A percentile compares a stretch with the other conserved stretches of the same genome.
phyloP scores from a whole-genome alignment of 352 stramenopile species.

The Elongisporangium anandrum region DNA sequence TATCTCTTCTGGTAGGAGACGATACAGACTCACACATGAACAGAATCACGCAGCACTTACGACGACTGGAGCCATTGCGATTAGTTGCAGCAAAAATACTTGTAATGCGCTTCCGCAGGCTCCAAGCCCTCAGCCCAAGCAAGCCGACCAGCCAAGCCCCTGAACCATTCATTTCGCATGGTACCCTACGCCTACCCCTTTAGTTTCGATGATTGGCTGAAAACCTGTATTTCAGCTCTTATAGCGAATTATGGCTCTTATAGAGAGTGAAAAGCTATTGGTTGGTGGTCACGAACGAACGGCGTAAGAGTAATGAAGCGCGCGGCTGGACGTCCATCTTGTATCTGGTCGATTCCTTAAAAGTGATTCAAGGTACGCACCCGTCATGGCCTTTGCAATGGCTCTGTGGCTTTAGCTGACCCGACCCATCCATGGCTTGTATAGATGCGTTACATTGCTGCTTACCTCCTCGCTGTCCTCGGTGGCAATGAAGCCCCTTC shows the following conservation, averaged over 20 bases:
- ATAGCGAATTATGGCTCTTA: conserved; percentile 18
- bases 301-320: conserved; percentile 4
- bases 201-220: conserved; percentile 32
- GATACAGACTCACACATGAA: conserved; percentile 3
- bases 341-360: conserved; percentile 89
- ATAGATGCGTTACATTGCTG: conserved; percentile 97
- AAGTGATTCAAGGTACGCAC: conserved; percentile 88
- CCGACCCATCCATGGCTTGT: neutral
- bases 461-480: conserved; percentile 95
- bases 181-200: neutral
- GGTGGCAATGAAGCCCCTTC: conserved; percentile 88
- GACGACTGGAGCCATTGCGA: conserved; percentile 46
- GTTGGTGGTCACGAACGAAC: conserved; percentile 21
- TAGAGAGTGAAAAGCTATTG: conserved; percentile 49
- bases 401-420: conserved; percentile 1
- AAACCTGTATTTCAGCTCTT: conserved; percentile 12
- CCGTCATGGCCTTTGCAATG: neutral
- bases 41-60: conserved; percentile 26
- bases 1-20: neutral
- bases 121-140: neutral
- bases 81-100: conserved; percentile 20
- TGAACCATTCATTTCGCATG: neutral
- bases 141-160: neutral
- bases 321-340: conserved; percentile 56
- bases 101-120: conserved; percentile 19